Conservation (phyloP, 768 basidiomycete species). For the Lactifluus volemus region DNA sequence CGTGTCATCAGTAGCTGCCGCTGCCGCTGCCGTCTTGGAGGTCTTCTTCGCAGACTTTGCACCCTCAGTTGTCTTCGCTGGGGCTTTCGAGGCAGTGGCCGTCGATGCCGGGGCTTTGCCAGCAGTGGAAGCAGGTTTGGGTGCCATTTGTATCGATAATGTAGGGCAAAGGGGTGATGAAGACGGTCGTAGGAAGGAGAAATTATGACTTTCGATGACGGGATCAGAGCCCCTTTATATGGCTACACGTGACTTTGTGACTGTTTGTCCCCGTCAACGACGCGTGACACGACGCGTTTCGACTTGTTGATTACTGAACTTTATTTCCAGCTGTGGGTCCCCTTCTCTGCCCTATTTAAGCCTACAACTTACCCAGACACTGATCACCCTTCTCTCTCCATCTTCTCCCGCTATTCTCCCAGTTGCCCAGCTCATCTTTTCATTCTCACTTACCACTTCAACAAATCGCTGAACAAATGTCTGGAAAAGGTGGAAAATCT, state of each 20-base stretch:
- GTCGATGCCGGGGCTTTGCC: constrained; percentile 71
- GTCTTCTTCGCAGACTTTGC: constrained; percentile 54
- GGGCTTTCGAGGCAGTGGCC: constrained; percentile 51
- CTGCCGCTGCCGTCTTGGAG: constrained; percentile 40
- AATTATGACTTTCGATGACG: constrained; percentile 9
- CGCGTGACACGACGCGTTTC: constrained; percentile 26
- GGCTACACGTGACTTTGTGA: constrained; percentile 16
- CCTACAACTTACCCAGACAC: background rate
- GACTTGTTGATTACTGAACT: constrained; percentile 31
- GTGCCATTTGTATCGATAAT: constrained; percentile 38
- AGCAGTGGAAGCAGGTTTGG: constrained; percentile 77
- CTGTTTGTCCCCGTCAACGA: constrained; percentile 22
- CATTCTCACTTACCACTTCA: background rate
- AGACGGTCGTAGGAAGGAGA: constrained; percentile 6
- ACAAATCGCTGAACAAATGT: constrained; percentile 38
- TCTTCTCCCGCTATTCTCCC: background rate
- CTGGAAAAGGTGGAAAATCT: constrained; percentile 46
- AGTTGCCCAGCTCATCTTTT: too few relatives aligned
- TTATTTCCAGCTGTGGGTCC: constrained; percentile 19
- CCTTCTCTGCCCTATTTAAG: constrained; percentile 26
- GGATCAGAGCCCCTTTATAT: constrained; percentile 10
- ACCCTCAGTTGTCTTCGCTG: constrained; percentile 41
- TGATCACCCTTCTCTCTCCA: background rate
- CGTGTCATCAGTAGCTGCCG: constrained; percentile 52
- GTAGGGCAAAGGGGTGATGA: constrained; percentile 4